Evolutionary conservation across 768 basidiomycete genomes (phyloP), one percentile per base, ranked within the genome.

Genomic region (Panus rudis): DNA sequence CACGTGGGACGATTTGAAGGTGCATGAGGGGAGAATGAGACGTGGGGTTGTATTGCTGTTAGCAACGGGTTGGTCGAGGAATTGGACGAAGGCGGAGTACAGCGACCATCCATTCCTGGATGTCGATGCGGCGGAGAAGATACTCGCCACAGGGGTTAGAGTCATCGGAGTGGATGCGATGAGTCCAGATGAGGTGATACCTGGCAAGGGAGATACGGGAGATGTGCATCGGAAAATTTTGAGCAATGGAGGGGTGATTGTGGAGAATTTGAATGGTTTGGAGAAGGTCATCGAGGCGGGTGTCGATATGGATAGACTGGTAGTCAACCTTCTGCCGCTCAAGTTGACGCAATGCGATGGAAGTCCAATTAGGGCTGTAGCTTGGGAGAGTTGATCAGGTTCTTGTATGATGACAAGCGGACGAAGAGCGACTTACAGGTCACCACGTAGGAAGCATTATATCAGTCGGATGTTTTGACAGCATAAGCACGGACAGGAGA

Each of bases 341-440:
- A 76, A 67, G 19, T 42, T 87, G n/a, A 63, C 62, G 4, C 72
- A 68, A 1, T 68, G 72, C 19, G 85, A 88, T 54, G 84, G 79
- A 4, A 79, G 81, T 12, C 84, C 84, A 1, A 65, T 84, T n/a
- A 70, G 84, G 48, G 85, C 82, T 4, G 78, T 78, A 47, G 84
- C 78, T 6, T 78, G 72, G 74, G 41, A 46, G 17, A 47, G n/a
- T n/a, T n/a, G n/a, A n/a, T n/a, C n/a, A 50, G n/a, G 22, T 30
- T 1, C 11, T 35, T 30, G 28, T 12, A 30, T 19, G 38, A 20
- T n/a, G 20, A 28, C 37, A 19, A 31, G 30, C 30, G 30, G 11
- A 31, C 16, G 11, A n/a, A 31, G 30, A 31, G 30, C 30, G 30
- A 11, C 11, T 31, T 16, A 31, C 11, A 16, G 30, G 16, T 31